A percentile compares a stretch with the other conserved stretches of the same genome.
These are phyloP conservation scores for Lactarius hengduanensis DNA, from an alignment of 768 basidiomycete species.

Conservation along the genomic window DNA sequence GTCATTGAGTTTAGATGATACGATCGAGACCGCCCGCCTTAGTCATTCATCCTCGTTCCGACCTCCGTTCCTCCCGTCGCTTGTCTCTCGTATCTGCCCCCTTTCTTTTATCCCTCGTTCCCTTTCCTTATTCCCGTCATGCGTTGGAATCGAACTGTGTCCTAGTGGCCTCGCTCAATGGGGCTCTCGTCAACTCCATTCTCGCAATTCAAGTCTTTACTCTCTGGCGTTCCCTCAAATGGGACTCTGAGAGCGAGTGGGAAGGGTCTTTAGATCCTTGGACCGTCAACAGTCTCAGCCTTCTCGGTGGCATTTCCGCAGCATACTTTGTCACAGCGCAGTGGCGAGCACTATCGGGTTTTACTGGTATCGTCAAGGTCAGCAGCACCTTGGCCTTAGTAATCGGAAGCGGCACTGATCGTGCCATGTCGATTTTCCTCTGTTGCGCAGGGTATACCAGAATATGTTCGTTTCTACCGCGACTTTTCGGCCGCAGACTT, in stretches of 20 bases:
- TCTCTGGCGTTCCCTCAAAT: slow-evolving; percentile 44
- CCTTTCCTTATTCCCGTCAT: slow-evolving; percentile 6
- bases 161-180: slow-evolving; percentile 40
- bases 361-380: slow-evolving; percentile 67
- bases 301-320: slow-evolving; percentile 61
- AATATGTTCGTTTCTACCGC: slow-evolving; percentile 75
- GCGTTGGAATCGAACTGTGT: slow-evolving; percentile 39
- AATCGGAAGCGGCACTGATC: background rate
- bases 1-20: background rate
- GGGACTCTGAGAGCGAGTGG: slow-evolving; percentile 53
- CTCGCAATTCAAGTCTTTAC: slow-evolving; percentile 44
- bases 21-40: background rate
- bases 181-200: slow-evolving; percentile 42
- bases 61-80: background rate
- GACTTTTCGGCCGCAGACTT: slow-evolving; percentile 82
- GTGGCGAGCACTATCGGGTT: slow-evolving; percentile 65
- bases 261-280: slow-evolving; percentile 43
- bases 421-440: background rate
- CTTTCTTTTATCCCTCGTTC: background rate
- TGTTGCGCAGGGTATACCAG: slow-evolving; percentile 50
- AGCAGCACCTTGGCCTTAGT: slow-evolving; percentile 20
- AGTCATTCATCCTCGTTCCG: background rate
- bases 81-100: background rate
- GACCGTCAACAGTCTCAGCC: slow-evolving; percentile 42
- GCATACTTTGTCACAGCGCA: slow-evolving; percentile 64